Percentiles rank a stretch among this genome's conserved stretches.
Evolutionary conservation across 305 asterid genomes (phyloP).

Genomic region (Solanum hybrid): DNA sequence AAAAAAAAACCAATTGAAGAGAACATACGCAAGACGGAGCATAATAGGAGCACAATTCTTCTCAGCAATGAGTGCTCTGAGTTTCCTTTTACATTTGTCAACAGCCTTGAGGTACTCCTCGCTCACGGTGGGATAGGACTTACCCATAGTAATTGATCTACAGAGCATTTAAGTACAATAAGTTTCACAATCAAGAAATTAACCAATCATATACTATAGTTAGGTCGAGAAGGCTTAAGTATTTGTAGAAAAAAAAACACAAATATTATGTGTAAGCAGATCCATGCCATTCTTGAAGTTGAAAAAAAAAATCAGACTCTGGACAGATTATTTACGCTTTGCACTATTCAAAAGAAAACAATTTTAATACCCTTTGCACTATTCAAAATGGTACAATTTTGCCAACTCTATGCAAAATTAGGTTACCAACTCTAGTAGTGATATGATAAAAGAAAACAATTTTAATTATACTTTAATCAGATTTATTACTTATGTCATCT

Average conservation of each 20-base stretch:
- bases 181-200: not conserved
- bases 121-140: constrained; percentile 74
- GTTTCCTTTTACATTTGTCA: constrained; percentile 72
- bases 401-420: no score
- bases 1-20: not conserved
- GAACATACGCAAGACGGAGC: constrained; percentile 81
- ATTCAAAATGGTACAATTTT: not conserved
- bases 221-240: not conserved
- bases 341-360: not conserved
- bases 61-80: constrained; percentile 83
- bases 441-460: not conserved
- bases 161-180: constrained; percentile 2
- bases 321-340: no score
- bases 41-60: constrained; percentile 86
- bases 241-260: not conserved
- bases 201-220: not conserved
- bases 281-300: not conserved
- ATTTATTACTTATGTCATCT: not conserved
- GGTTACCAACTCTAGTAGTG: no score
- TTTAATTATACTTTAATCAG: not conserved
- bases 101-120: constrained; percentile 74
- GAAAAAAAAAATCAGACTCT: not conserved
- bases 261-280: not conserved
- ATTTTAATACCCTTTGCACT: no score
- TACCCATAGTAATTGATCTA: constrained; percentile 45